Evolutionary conservation across 1,284 basidiomycete species (phyloP).

Genomic region (Wolfiporia cocos): DNA sequence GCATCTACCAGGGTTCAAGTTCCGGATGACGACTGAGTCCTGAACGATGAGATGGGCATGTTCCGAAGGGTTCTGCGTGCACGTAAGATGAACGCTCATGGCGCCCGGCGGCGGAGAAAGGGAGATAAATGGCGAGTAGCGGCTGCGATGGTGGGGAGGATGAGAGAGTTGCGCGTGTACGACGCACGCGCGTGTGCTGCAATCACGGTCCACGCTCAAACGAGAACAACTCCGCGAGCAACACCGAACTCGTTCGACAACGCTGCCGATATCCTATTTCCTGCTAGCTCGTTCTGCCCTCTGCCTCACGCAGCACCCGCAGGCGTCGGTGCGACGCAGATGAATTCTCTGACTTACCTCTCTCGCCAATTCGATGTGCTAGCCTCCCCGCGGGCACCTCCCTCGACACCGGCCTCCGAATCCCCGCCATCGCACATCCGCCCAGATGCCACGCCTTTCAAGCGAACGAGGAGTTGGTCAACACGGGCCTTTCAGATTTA

Average conservation of each 20-base stretch:
- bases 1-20: no score
- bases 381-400: slow-evolving; percentile 32
- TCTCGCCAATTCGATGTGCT: slow-evolving; percentile 30
- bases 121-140: no score
- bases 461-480: slow-evolving; percentile 51
- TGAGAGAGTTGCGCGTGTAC: no score
- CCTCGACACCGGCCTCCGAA: slow-evolving; percentile 41
- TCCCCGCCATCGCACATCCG: slow-evolving; percentile 18
- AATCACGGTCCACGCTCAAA: slow-evolving; percentile 9
- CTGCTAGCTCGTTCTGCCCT: slow-evolving; percentile 11
- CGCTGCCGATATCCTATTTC: slow-evolving; percentile 10
- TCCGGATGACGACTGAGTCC: no score
- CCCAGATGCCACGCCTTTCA: slow-evolving; percentile 26
- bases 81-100: no score
- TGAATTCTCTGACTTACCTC: slow-evolving; percentile 30
- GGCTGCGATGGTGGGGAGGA: no score
- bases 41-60: no score
- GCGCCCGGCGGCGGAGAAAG: no score
- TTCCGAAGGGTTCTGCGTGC: no score
- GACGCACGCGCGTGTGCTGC: no score
- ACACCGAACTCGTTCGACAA: slow-evolving; percentile 11
- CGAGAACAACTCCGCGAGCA: slow-evolving; percentile 9
- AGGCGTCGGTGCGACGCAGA: slow-evolving; percentile 21
- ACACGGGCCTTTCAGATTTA: slow-evolving; percentile 45
- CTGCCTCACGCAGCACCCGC: slow-evolving; percentile 15